phyloP scores from a whole-genome alignment of 2,329 filamentous ascomycete species.

The Penicillium sp. region DNA sequence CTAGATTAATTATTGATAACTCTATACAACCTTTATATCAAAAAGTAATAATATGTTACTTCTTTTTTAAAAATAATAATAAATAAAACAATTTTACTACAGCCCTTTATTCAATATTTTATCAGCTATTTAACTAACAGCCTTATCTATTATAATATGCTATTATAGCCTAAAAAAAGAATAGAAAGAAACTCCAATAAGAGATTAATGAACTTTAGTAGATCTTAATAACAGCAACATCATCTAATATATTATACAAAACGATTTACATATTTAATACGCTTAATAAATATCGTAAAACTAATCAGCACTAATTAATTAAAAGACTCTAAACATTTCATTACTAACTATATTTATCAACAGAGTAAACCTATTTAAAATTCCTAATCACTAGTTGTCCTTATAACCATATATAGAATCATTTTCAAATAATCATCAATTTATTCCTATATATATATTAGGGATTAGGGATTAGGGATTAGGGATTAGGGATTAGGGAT shows the following conservation, averaged over 20 bases:
- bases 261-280: constrained; percentile 20
- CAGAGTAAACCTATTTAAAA: constrained; percentile 11
- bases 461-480: too few relatives aligned
- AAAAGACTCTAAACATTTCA: constrained; percentile 9
- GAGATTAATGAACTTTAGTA: constrained; percentile 16
- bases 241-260: not conserved
- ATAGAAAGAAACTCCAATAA: constrained; percentile 19
- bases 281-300: constrained; percentile 15
- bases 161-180: constrained; percentile 17
- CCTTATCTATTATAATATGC: constrained; percentile 29
- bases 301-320: constrained; percentile 8
- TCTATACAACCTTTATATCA: constrained; percentile 21
- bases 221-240: constrained; percentile 14
- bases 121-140: constrained; percentile 38
- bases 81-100: constrained; percentile 31
- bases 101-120: constrained; percentile 40
- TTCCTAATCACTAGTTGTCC: constrained; percentile 20
- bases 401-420: constrained; percentile 13
- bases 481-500: too few relatives aligned
- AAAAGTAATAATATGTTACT: constrained; percentile 34
- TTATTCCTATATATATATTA: too few relatives aligned
- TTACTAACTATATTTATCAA: not conserved
- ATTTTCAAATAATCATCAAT: too few relatives aligned
- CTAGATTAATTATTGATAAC: constrained; percentile 37
- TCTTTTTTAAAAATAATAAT: constrained; percentile 43